phyloP scores from a whole-genome alignment of 345 rosid genomes.

The Dimocarpus longan region DNA sequence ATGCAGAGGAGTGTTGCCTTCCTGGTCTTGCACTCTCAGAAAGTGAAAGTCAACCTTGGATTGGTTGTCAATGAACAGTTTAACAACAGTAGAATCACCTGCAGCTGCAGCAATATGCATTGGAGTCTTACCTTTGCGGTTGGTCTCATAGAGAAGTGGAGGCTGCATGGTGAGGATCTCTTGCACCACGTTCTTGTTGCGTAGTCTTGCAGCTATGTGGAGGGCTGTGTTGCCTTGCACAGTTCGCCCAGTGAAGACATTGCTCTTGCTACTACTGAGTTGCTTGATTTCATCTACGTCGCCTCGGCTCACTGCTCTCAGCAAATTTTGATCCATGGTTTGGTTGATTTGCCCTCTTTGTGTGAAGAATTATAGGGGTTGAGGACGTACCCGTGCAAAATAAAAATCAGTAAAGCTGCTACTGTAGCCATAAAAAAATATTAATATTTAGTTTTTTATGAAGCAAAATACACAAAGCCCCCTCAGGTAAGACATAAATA shows the following conservation, averaged over 20 bases:
- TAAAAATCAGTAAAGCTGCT: too few species aligned
- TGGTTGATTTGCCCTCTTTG: too few species aligned
- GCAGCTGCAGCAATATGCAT: not conserved
- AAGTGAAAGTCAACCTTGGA: not conserved
- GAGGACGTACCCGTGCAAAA: too few species aligned
- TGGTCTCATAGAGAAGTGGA: not conserved
- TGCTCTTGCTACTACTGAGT: too few species aligned
- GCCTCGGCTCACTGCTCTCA: not conserved
- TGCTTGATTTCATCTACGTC: not conserved
- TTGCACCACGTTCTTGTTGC: not conserved
- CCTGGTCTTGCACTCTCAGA: not conserved
- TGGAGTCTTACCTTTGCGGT: not conserved
- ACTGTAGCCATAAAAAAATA: too few species aligned
- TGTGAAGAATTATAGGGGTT: too few species aligned
- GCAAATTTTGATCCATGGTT: not conserved
- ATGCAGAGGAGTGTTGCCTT: slow-evolving; percentile 11
- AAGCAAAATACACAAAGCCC: too few species aligned
- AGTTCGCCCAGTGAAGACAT: not conserved
- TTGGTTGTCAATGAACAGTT: not conserved
- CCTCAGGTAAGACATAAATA: too few species aligned
- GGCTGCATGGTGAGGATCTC: not conserved
- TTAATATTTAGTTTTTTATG: too few species aligned
- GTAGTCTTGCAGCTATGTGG: slow-evolving; percentile 1
- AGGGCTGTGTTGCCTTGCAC: not conserved
- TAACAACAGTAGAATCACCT: not conserved